Percentiles rank a stretch among this genome's conserved stretches.
Evolutionary conservation across 768 basidiomycete species (phyloP).

Genomic region (Tylopilus felleus): DNA sequence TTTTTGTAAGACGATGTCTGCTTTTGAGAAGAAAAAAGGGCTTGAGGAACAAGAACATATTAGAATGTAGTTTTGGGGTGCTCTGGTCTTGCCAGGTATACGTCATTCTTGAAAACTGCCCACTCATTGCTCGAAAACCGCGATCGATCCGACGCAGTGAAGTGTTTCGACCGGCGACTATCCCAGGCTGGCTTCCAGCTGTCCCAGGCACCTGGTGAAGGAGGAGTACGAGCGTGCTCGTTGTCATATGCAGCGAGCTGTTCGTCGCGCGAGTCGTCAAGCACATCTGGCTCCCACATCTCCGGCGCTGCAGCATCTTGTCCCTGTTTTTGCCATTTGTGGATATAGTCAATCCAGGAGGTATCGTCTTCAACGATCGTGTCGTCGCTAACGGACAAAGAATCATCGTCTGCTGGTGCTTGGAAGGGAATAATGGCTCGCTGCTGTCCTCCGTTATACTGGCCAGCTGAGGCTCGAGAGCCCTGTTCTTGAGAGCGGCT

Average conservation of each 20-base stretch:
- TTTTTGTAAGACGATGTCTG: too few species aligned
- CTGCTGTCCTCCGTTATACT: neutral
- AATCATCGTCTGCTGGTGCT: neutral
- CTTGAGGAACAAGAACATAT: too few species aligned
- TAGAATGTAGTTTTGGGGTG: too few species aligned
- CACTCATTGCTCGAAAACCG: neutral
- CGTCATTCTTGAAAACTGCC: neutral
- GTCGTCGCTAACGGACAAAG: neutral
- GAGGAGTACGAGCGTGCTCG: neutral
- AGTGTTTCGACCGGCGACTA: neutral
- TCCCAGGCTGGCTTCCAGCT: neutral
- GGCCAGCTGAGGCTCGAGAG: neutral
- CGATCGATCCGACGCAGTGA: neutral
- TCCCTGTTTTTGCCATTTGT: neutral
- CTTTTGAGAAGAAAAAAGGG: too few species aligned
- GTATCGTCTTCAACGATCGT: neutral
- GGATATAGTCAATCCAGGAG: neutral
- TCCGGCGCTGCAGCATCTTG: neutral
- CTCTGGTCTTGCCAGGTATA: neutral
- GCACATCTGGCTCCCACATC: neutral
- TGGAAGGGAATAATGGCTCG: neutral
- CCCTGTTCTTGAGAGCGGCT: neutral
- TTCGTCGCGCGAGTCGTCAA: neutral
- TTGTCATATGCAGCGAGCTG: neutral
- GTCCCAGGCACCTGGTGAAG: neutral